Evolutionary conservation across 2,329 filamentous ascomycete species (phyloP), one percentile per base, ranked within the genome.

Genomic region (Shiraia bambusicola): DNA sequence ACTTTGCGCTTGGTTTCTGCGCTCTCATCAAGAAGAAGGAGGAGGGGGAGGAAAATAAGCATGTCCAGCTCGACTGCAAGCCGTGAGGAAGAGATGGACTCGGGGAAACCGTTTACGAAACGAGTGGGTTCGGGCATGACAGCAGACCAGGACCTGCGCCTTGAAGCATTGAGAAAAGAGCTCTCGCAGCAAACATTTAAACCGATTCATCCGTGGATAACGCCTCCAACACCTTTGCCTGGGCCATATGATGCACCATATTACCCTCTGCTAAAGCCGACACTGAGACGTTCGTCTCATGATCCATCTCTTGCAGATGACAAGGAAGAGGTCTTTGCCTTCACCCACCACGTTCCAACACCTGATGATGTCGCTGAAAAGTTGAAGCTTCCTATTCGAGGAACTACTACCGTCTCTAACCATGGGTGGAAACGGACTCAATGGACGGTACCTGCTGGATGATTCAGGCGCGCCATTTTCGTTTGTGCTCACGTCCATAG

Each of bases 161-260:
- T 54, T 6, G 25, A 49, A 12, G 52, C 52, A 12, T 40, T 54
- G 9, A 36, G 43, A 37, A 34, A 52, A 33, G 49, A 51, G 37
- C 50, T 54, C 8, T 43, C 45, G 8, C 41, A 50, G 30, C 47
- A 58, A 6, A 39, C 43, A 9, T 50, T 54, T 32, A 45, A 41
- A 11, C 56, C 62, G 6, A 49, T 63, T n/a, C 59, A 65, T 40
- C 65, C 65, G 25, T 68, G 65, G 65, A 56, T 46, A 13, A 44
- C 49, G 16, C 59, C 62, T 11, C 64, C 64, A 15, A 54, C 61
- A 49, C 43, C 42, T 31, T 46, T 68, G 10, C 65, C 65, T 33
- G 64, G 64, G 16, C 65, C 65, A 19, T 66, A 67, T 34, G 62
- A 66, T 45, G 57, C 63, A 22, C 59, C 57, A 12, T 59, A 65